Base-by-base conservation (phyloP, 768 basidiomycete genomes). In the Russula olivacea region DNA sequence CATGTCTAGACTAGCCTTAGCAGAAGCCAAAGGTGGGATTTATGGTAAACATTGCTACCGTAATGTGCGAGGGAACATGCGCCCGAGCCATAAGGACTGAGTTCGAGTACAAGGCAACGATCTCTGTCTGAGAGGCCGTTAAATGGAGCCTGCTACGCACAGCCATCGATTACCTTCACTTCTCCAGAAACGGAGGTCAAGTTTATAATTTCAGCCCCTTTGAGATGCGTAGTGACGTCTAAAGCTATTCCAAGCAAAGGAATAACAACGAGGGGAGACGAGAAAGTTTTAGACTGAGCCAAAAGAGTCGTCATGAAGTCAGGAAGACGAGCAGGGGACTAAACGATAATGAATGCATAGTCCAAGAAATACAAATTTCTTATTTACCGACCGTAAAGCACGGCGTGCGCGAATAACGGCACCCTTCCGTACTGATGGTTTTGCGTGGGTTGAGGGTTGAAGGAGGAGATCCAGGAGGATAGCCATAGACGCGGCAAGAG, bases 181-280 rank as follows among this genome's bases (percentile, higher is more conserved):
- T 79, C 78, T 56, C 73, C 74, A 50, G 80, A 74, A 54, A 84
- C 72, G 30, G 75, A 76, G 49, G 70, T 80, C 53, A 75, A 71
- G 25, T 76, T 74, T 23, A 76, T 73, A 30, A 80, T 78, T 55
- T 77, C 74, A n/a, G 79, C 72, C 68, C 80, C 71, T 73, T 87
- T 88, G 32, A 94, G 75, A 21, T 86, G 83, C 28, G 88, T 76
- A 8, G 83, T 76, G 15, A 95, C 93, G 66, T 87, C 86, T 55
- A 92, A 72, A 1, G 85, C 79, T 9, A 85, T 80, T 2, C 91
- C 85, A 4, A 94, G 72, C 3, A 98, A 75, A 1, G 86, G 76
- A 0, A 80, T 70, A 17, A 75, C 71, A 28, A 72, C 62, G 12
- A 77, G 69, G 0, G 81, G 75, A 1, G 75, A 75, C 28, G 81